Evolutionary conservation across 805 yeast species (phyloP).

Genomic region (Wickerhamiella occidentalis): DNA sequence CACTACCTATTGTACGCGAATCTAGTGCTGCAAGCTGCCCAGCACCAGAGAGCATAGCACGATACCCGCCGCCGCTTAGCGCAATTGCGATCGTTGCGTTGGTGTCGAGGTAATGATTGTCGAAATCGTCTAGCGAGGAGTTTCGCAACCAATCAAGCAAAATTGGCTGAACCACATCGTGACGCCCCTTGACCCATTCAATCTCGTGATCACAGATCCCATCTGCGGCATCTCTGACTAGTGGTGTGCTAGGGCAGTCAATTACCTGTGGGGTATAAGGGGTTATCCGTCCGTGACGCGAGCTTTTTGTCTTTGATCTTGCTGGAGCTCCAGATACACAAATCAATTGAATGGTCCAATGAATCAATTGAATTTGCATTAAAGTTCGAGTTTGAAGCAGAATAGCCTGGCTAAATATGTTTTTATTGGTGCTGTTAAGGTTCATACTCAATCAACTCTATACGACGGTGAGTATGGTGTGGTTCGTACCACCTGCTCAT

Average conservation of each 20-base stretch:
- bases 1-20: conserved; percentile 47
- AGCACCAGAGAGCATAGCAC: conserved; percentile 51
- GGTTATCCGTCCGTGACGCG: neutral
- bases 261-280: neutral
- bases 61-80: conserved; percentile 79
- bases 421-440: neutral
- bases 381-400: too few relatives aligned
- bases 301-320: neutral
- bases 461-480: neutral
- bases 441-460: neutral
- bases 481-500: neutral
- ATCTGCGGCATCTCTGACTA: neutral
- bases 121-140: neutral
- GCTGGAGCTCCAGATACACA: neutral
- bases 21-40: conserved; percentile 62
- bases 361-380: too few relatives aligned
- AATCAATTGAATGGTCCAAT: neutral
- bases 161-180: neutral
- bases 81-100: conserved; percentile 31
- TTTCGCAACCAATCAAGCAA: neutral
- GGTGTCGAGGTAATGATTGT: neutral
- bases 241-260: neutral
- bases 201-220: neutral
- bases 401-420: too few relatives aligned
- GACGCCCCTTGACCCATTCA: neutral